Conservation (phyloP, 2,329 filamentous ascomycete species). For the Fusarium sp. region DNA sequence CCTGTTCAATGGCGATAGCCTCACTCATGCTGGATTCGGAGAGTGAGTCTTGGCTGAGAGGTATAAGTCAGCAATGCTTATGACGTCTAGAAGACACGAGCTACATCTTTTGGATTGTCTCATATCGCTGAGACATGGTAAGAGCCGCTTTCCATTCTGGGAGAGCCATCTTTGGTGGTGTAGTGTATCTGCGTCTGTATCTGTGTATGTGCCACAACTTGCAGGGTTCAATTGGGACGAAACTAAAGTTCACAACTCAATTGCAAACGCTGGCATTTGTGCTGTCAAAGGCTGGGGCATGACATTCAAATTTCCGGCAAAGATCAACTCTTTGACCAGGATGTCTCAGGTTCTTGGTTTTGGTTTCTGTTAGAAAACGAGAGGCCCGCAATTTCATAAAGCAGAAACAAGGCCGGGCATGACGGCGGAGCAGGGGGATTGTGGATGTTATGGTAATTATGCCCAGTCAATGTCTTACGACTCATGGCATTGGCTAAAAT, state of each 20-base stretch:
- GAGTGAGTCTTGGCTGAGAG: slow-evolving; percentile 50
- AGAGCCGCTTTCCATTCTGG: slow-evolving; percentile 64
- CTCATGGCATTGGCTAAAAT: background rate
- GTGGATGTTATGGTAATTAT: background rate
- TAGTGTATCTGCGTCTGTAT: background rate
- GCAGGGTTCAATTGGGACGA: background rate
- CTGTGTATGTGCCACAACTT: background rate
- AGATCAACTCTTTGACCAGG: slow-evolving; percentile 26
- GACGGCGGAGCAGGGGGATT: slow-evolving; percentile 7
- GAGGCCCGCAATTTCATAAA: slow-evolving; percentile 34
- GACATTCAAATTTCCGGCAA: slow-evolving; percentile 22
- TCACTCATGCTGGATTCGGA: slow-evolving; percentile 50
- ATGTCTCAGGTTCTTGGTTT: slow-evolving; percentile 25
- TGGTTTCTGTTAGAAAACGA: slow-evolving; percentile 10
- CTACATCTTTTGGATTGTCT: slow-evolving; percentile 67
- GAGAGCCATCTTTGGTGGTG: slow-evolving; percentile 31
- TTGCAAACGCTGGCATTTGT: background rate
- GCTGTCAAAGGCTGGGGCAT: slow-evolving; percentile 4
- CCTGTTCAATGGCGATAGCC: slow-evolving; percentile 75
- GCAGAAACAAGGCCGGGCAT: slow-evolving; percentile 38
- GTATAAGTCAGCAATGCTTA: background rate
- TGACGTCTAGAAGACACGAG: background rate
- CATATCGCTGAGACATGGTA: slow-evolving; percentile 71
- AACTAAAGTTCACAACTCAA: slow-evolving; percentile 18
- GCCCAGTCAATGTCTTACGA: background rate